Evolutionary conservation across 176 grass and related monocot genomes (phyloP).

Genomic region (Aechmea fasciata): DNA sequence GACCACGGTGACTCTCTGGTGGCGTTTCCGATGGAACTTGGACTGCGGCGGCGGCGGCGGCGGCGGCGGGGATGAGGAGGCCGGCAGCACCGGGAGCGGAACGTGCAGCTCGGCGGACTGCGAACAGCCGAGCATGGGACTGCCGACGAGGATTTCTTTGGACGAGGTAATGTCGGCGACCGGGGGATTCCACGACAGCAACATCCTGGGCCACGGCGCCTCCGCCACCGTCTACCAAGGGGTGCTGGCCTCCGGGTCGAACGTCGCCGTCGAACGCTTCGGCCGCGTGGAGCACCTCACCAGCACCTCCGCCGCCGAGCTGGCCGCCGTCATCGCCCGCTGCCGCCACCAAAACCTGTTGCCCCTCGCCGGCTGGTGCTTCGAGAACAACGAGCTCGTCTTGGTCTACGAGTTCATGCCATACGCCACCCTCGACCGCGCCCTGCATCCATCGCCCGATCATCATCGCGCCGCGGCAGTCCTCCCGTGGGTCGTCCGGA

Average conservation of each 20-base stretch:
- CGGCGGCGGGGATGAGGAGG: no score
- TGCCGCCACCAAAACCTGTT: conserved; percentile 57
- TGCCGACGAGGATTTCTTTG: no score
- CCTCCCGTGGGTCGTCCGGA: conserved; percentile 47
- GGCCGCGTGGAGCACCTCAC: conserved; percentile 29
- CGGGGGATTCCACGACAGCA: no score
- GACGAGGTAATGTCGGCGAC: no score
- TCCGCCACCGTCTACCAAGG: conserved; percentile 60
- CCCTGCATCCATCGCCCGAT: conserved; percentile 19
- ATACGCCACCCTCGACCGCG: conserved; percentile 47
- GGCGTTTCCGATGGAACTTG: no score
- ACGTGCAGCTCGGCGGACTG: no score
- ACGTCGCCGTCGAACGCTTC: conserved; percentile 56
- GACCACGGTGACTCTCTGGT: no score
- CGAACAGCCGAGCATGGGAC: no score
- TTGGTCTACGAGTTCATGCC: conserved; percentile 85
- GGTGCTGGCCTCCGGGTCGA: conserved; percentile 36
- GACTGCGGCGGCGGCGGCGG: no score
- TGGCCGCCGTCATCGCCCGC: conserved; percentile 33
- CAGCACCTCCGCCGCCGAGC: conserved; percentile 34
- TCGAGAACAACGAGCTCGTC: conserved; percentile 46
- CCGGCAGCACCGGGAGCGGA: no score
- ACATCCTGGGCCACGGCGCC: conserved; percentile 19
- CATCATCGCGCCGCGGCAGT: background rate
- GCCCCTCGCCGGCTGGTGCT: conserved; percentile 41